Conservation (phyloP, 257 asterid species). For the Voacanga thouarsii region DNA sequence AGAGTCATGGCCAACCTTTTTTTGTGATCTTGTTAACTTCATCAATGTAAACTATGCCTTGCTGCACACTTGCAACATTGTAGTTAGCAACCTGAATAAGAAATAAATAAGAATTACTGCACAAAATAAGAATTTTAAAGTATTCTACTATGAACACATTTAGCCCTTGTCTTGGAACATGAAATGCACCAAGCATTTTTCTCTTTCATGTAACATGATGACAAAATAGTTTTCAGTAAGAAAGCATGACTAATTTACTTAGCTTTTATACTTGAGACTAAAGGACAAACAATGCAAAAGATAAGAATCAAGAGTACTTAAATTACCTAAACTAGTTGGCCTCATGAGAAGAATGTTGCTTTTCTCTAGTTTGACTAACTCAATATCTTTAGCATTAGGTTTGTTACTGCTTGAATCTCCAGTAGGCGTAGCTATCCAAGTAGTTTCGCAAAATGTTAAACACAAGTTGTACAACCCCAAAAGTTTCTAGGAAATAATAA, state of each 20-base stretch:
- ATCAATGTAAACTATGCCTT: conserved; percentile 94
- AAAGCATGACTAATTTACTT: background rate
- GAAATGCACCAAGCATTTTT: background rate
- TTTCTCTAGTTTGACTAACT: conserved; percentile 88
- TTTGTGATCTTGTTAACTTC: conserved; percentile 99
- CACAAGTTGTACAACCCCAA: background rate
- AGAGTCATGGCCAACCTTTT: conserved; percentile 44
- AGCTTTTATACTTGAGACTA: background rate
- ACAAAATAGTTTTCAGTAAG: background rate
- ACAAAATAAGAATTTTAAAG: background rate
- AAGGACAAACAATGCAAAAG: background rate
- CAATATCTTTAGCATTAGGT: conserved; percentile 51
- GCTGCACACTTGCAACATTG: conserved; percentile 95
- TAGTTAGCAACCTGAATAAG: conserved; percentile 79
- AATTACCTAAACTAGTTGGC: conserved; percentile 99
- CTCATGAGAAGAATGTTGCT: conserved; percentile 98
- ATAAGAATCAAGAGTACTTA: conserved; percentile 4
- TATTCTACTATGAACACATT: background rate
- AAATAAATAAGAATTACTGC: conserved; percentile 3
- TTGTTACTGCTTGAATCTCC: conserved; percentile 53
- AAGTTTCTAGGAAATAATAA: background rate
- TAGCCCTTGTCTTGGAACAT: background rate
- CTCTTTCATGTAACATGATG: background rate
- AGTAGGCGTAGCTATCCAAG: conserved; percentile 71
- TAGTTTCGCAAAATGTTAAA: conserved; percentile 18